Percentiles rank a stretch among this genome's conserved stretches.
Evolutionary conservation across 805 yeast species (phyloP).

Genomic region (Naumovozyma dairenensis): DNA sequence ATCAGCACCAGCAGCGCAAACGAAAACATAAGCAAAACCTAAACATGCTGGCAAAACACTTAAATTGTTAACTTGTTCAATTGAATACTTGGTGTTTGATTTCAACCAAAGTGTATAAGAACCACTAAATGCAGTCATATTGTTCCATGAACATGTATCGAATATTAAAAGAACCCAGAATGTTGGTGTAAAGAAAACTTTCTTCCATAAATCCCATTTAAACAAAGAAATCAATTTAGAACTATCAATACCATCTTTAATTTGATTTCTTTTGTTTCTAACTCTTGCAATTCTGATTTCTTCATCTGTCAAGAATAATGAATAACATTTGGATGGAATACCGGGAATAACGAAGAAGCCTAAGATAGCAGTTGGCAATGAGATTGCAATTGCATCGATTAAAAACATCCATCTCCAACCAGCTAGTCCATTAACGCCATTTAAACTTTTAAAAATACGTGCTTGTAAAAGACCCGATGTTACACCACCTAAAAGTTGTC

Average conservation of each 20-base stretch:
- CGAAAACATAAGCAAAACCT: slow-evolving; percentile 42
- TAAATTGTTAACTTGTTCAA: slow-evolving; percentile 39
- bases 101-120: slow-evolving; percentile 55
- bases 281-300: slow-evolving; percentile 46
- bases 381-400: slow-evolving; percentile 45
- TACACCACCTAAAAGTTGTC: slow-evolving; percentile 39
- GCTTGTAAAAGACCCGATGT: slow-evolving; percentile 48
- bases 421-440: slow-evolving; percentile 37
- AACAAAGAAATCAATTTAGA: slow-evolving; percentile 22
- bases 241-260: slow-evolving; percentile 23
- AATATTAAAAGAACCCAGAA: slow-evolving; percentile 46
- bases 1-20: slow-evolving; percentile 42
- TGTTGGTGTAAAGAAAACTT: slow-evolving; percentile 42
- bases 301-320: slow-evolving; percentile 45
- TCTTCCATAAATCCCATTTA: slow-evolving; percentile 42
- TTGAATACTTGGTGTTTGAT: slow-evolving; percentile 35
- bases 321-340: slow-evolving; percentile 52
- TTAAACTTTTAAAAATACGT: slow-evolving; percentile 32
- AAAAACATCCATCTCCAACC: slow-evolving; percentile 66
- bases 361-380: slow-evolving; percentile 40
- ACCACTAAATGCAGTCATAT: slow-evolving; percentile 47
- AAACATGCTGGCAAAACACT: slow-evolving; percentile 50
- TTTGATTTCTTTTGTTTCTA: slow-evolving; percentile 31
- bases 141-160: slow-evolving; percentile 54
- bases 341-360: slow-evolving; percentile 45